A percentile compares a stretch with the other conserved stretches of the same genome.
phyloP scores from a whole-genome alignment of 129 eudicot genomes.

The Apium graveolens region DNA sequence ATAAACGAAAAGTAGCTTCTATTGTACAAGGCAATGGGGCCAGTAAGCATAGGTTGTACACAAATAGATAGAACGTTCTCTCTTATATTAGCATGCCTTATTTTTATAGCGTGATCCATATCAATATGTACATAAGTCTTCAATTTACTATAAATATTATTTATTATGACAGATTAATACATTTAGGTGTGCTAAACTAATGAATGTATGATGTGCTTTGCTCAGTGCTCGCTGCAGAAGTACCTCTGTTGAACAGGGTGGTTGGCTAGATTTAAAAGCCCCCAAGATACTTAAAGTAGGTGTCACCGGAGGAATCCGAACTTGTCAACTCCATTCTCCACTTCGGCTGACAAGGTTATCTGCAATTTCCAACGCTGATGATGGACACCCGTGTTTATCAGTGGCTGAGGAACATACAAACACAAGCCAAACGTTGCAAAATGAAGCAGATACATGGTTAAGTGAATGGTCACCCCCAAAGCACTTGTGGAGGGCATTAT shows the following conservation, averaged over 20 bases:
- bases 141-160: neutral
- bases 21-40: neutral
- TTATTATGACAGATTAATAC: neutral
- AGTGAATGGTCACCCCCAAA: slow-evolving; percentile 85
- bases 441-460: slow-evolving; percentile 34
- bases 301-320: slow-evolving; percentile 15
- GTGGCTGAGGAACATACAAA: slow-evolving; percentile 33
- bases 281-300: slow-evolving; percentile 17
- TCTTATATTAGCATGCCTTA: neutral
- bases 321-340: slow-evolving; percentile 18
- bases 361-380: slow-evolving; percentile 30
- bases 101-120: neutral
- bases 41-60: neutral
- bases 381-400: slow-evolving; percentile 41
- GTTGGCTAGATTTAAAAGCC: slow-evolving; percentile 18
- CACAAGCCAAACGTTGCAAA: slow-evolving; percentile 17
- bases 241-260: slow-evolving; percentile 18
- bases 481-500: slow-evolving; percentile 74
- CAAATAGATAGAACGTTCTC: neutral
- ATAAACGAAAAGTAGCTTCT: neutral
- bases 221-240: slow-evolving; percentile 43
- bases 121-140: neutral
- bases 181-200: slow-evolving; percentile 4
- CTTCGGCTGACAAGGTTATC: slow-evolving; percentile 15
- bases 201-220: neutral